Evolutionary conservation across 768 basidiomycete species (phyloP), one percentile per base, ranked within the genome.

Genomic region (Obba rivulosa): DNA sequence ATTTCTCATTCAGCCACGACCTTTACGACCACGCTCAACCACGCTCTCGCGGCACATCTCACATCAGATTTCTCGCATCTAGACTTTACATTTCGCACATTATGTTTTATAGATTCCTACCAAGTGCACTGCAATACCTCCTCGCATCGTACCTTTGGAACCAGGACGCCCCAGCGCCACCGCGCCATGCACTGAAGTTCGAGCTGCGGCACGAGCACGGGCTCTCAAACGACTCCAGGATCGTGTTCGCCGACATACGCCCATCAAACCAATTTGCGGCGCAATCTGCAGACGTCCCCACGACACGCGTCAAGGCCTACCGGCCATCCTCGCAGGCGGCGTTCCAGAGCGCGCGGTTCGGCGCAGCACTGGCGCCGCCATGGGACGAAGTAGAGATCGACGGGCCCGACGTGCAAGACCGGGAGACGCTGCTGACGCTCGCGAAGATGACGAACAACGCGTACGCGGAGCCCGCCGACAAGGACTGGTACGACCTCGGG

Each of bases 391-490:
- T 74, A 20, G 77, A 86, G 31, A 73, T 88, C 0, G 58, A 62
- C 4, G 83, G 77, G 1, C 94, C 94, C 1, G 84, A 96, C 58
- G 75, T 87, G 3, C 69, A 71, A 16, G 80, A 83, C 57, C 77
- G 87, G 28, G 76, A 83, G 57, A 86, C 90, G 1, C 65, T 97
- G 7, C 74, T 83, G 11, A 69, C 79, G 22, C 73, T 97, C 14
- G 92, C 89, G 17, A 92, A 87, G 78, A 97, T 98, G 88, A 80
- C 87, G 10, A 80, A 73, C 49, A 92, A 96, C 61, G 83, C 93
- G 2, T 97, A 97, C 61, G 66, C 68, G 3, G 64, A 72, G 14
- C 73, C 69, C 1, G 47, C 67, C 3, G 69, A 78, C 24, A 66
- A 63, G 22, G 73, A 69, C 9, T 97, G 93, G 93, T 94, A 90